Evolutionary conservation across 805 yeast species (phyloP).

Genomic region (Sporopachydermia quercuum): DNA sequence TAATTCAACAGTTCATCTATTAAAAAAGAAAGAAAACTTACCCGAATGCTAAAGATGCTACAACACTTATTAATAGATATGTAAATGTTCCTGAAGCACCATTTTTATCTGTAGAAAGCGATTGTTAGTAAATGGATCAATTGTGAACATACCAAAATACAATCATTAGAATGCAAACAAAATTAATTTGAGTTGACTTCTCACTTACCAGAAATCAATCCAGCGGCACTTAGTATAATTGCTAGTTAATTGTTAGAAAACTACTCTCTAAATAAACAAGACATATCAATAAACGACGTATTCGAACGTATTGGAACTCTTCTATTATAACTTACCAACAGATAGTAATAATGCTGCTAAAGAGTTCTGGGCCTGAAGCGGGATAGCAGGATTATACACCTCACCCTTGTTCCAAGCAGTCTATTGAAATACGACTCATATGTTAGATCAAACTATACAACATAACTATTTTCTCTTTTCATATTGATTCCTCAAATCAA

Average conservation of each 20-base stretch:
- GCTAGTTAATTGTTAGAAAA: conserved; percentile 7
- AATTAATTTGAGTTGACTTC: neutral
- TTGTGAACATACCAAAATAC: too few relatives aligned
- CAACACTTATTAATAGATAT: conserved; percentile 15
- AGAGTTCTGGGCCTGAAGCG: conserved; percentile 12
- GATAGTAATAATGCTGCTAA: conserved; percentile 10
- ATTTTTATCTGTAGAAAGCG: conserved; percentile 6
- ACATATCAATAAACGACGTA: neutral
- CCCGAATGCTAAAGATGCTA: conserved; percentile 24
- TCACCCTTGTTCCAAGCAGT: neutral
- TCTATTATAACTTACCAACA: conserved; percentile 7
- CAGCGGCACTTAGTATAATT: conserved; percentile 11
- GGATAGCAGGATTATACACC: conserved; percentile 9
- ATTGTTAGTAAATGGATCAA: neutral
- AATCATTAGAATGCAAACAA: too few relatives aligned
- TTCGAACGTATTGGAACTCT: neutral
- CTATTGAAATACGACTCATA: too few relatives aligned
- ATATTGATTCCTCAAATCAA: too few relatives aligned
- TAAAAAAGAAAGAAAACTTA: too few relatives aligned
- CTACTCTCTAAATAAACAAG: too few relatives aligned
- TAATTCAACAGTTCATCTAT: too few relatives aligned
- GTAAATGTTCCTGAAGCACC: conserved; percentile 9
- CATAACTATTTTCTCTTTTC: too few relatives aligned
- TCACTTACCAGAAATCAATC: conserved; percentile 7
- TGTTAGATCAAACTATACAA: neutral